Evolutionary conservation across 768 basidiomycete species (phyloP).

Genomic region (Paxillus involutus): DNA sequence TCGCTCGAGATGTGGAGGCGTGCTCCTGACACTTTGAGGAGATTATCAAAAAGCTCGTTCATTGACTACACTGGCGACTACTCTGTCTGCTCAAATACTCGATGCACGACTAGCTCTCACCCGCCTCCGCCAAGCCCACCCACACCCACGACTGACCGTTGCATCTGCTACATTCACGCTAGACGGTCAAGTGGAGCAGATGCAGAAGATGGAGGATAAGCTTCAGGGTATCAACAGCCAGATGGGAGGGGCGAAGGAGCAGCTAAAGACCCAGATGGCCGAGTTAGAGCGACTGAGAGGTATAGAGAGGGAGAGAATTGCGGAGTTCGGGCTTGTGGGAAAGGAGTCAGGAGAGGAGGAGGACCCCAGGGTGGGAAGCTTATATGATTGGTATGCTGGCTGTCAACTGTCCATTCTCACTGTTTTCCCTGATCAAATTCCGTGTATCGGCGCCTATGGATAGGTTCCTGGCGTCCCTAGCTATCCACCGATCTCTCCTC

Average conservation of each 20-base stretch:
- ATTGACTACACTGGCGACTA: slow-evolving; percentile 51
- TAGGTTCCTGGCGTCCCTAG: slow-evolving; percentile 73
- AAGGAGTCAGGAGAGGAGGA: slow-evolving; percentile 54
- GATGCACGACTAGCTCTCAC: slow-evolving; percentile 80
- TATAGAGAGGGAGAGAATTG: slow-evolving; percentile 66
- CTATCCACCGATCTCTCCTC: slow-evolving; percentile 61
- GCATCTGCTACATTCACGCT: slow-evolving; percentile 71
- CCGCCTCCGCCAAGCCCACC: slow-evolving; percentile 78
- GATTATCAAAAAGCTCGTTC: slow-evolving; percentile 61
- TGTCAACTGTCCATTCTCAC: not conserved
- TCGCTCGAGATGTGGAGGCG: not conserved
- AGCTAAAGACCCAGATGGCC: slow-evolving; percentile 53
- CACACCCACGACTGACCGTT: slow-evolving; percentile 77
- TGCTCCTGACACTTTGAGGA: slow-evolving; percentile 21
- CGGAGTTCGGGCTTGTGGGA: slow-evolving; percentile 53
- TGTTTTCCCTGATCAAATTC: slow-evolving; percentile 1
- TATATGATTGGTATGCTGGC: slow-evolving; percentile 66
- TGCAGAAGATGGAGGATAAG: slow-evolving; percentile 74
- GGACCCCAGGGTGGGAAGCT: slow-evolving; percentile 58
- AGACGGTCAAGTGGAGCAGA: slow-evolving; percentile 72
- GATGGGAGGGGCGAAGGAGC: slow-evolving; percentile 56
- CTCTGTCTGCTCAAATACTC: slow-evolving; percentile 73
- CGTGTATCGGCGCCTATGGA: not conserved
- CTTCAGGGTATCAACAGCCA: slow-evolving; percentile 52
- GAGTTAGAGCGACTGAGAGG: slow-evolving; percentile 60